A percentile compares a stretch with the other conserved stretches of the same genome.
Evolutionary conservation across 352 stramenopile genomes (phyloP).

Genomic region (Globisporangium middletonii): DNA sequence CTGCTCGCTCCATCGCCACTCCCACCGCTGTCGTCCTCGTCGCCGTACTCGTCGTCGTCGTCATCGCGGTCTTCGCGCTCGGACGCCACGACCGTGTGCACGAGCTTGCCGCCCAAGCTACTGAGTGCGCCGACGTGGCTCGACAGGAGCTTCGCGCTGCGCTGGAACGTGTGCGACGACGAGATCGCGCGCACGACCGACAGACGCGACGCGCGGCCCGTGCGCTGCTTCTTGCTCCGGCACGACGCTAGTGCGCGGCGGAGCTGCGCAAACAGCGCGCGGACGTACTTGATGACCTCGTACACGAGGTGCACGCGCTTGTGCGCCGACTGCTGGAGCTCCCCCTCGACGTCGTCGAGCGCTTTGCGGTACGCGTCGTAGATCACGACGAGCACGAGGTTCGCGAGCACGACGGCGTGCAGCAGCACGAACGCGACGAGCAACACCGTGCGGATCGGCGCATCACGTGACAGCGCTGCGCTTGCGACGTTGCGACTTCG

Average conservation of each 20-base stretch:
- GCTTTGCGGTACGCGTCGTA: slow-evolving; percentile 32
- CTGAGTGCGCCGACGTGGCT: slow-evolving; percentile 16
- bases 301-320: slow-evolving; percentile 21
- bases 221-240: slow-evolving; percentile 1
- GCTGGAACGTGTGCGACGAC: slow-evolving; percentile 8
- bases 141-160: slow-evolving; percentile 16
- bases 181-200: slow-evolving; percentile 21
- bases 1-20: not conserved
- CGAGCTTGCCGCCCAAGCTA: slow-evolving; percentile 17
- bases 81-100: slow-evolving; percentile 13
- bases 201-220: slow-evolving; percentile 6
- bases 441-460: slow-evolving; percentile 23
- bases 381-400: slow-evolving; percentile 41
- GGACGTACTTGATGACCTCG: slow-evolving; percentile 18
- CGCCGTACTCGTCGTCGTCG: slow-evolving; percentile 2
- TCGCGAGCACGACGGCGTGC: slow-evolving; percentile 36
- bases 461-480: slow-evolving; percentile 6
- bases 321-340: slow-evolving; percentile 13
- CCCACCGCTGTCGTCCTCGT: not conserved
- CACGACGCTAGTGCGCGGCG: not conserved
- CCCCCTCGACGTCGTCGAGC: slow-evolving; percentile 19
- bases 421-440: slow-evolving; percentile 39
- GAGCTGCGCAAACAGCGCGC: slow-evolving; percentile 4
- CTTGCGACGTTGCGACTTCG: not conserved
- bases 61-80: slow-evolving; percentile 3